Evolutionary conservation across 345 rosid species (phyloP).

Genomic region (Murraya koenigii): DNA sequence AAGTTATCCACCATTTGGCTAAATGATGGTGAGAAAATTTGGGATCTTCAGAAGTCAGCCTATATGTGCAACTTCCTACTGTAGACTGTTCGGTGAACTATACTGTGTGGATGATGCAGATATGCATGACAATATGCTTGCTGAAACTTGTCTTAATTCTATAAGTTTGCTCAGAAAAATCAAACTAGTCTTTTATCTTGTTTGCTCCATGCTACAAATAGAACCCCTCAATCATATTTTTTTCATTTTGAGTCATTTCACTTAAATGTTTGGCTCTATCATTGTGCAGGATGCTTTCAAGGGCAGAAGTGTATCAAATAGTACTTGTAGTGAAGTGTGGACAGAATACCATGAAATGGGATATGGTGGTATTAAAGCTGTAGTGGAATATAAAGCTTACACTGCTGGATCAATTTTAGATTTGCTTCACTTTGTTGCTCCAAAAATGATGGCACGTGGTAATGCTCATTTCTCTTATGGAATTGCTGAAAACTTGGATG

Average conservation of each 20-base stretch:
- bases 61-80: not conserved
- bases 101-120: not conserved
- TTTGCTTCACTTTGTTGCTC: slow-evolving; percentile 61
- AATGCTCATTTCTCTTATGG: slow-evolving; percentile 64
- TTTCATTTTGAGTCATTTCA: not conserved
- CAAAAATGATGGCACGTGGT: slow-evolving; percentile 63
- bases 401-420: slow-evolving; percentile 54
- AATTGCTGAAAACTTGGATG: slow-evolving; percentile 66
- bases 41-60: not conserved
- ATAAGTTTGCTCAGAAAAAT: not conserved
- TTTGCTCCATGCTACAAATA: slow-evolving; percentile 3
- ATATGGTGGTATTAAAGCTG: slow-evolving; percentile 43
- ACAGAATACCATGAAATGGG: slow-evolving; percentile 64
- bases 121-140: not conserved
- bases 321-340: slow-evolving; percentile 53
- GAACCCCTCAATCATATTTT: not conserved
- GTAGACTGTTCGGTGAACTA: not conserved
- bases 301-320: slow-evolving; percentile 33
- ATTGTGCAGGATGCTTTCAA: slow-evolving; percentile 43
- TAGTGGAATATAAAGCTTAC: slow-evolving; percentile 47
- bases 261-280: slow-evolving; percentile 8
- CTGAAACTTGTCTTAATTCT: not conserved
- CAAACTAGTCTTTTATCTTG: not conserved
- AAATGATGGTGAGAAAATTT: not conserved
- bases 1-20: not conserved